Base-by-base conservation (phyloP, 345 rosid genomes). In the Isatis tinctoria region DNA sequence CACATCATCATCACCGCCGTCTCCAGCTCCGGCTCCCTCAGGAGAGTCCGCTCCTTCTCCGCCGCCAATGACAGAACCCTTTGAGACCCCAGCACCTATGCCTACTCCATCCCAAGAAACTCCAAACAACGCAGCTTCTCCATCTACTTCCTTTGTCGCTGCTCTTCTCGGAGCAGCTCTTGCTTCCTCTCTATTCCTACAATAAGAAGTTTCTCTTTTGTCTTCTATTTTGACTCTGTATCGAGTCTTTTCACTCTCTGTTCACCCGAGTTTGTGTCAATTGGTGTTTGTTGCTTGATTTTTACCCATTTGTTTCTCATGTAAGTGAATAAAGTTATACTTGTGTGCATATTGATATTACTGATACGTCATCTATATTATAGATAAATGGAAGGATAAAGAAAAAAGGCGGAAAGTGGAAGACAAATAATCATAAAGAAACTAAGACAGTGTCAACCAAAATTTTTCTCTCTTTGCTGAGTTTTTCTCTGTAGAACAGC, bases 11-110 rank as follows among this genome's bases (percentile, higher is more conserved):
- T 43, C 86, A 26, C 75, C 81, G 0, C 63, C 88, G 0, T 65
- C 87, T 35, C 70, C 90, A 54, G 32, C 95, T 9, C 89, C 87
- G 0, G 82, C 90, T 32, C 92, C 96, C 0, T 61, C 81, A 1
- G 82, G 76, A 28, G 90, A 78, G 44, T 75, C 74, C 20, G 33
- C 85, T 36, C 85, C 88, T 4, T 68, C 88, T 52, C 88, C 98
- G 0, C 90, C 98, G 0, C 92, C 91, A 2, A 44, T 76, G 35
- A 22, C 78, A 0, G 87, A 77, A 45, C 45, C 72, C 2, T 70
- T 48, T 8, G 88, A 84, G 40, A 77, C 53, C 73, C 96, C 96
- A 22, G 71, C 87, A 59, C 86, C 90, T 32, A 78, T 16, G 58
- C 81, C 77, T 20, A 74, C 93, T 72, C 89, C 96, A 0, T 12